These are phyloP conservation scores for Oidiodendron maius DNA, from an alignment of 495 filamentous ascomycete genomes.

Conservation along the genomic window DNA sequence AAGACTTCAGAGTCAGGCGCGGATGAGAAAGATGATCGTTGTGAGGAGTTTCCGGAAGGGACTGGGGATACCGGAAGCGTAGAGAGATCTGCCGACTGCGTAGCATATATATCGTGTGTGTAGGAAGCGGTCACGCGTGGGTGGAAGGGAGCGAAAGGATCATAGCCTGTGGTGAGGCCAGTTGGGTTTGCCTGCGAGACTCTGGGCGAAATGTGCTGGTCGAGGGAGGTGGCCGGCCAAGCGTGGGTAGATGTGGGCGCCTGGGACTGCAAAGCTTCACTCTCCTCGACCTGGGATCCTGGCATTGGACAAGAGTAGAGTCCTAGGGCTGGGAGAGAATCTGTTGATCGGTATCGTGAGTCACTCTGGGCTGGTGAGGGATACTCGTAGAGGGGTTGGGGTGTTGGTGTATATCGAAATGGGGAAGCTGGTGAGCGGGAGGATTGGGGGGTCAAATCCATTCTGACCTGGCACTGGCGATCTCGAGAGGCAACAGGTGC, in stretches of 20 bases:
- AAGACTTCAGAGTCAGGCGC: conserved; percentile 34
- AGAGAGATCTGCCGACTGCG: conserved; percentile 27
- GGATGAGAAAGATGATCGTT: conserved; percentile 34
- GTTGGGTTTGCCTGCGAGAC: conserved; percentile 29
- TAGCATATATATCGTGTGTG: conserved; percentile 41
- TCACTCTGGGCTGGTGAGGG: conserved; percentile 25
- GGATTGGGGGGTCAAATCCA: conserved; percentile 25
- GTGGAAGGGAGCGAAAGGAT: conserved; percentile 42
- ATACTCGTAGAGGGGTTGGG: conserved; percentile 24
- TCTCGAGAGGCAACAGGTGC: conserved; percentile 2
- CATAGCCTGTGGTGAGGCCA: conserved; percentile 47
- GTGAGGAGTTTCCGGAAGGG: conserved; percentile 23
- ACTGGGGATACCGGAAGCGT: conserved; percentile 20
- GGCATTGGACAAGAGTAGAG: conserved; percentile 20
- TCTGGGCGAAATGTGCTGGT: conserved; percentile 13
- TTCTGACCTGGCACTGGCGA: conserved; percentile 13
- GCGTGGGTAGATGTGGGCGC: conserved; percentile 15
- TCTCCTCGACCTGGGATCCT: conserved; percentile 13
- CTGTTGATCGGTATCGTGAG: conserved; percentile 15
- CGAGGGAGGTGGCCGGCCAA: conserved; percentile 14
- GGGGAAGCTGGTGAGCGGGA: conserved; percentile 21
- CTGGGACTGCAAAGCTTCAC: conserved; percentile 7
- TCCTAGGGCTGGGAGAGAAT: conserved; percentile 18
- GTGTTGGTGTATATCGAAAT: conserved; percentile 14
- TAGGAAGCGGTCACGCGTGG: conserved; percentile 31